phyloP scores from a whole-genome alignment of 192 early-diverging fungal species.

The Coemansia sp. region DNA sequence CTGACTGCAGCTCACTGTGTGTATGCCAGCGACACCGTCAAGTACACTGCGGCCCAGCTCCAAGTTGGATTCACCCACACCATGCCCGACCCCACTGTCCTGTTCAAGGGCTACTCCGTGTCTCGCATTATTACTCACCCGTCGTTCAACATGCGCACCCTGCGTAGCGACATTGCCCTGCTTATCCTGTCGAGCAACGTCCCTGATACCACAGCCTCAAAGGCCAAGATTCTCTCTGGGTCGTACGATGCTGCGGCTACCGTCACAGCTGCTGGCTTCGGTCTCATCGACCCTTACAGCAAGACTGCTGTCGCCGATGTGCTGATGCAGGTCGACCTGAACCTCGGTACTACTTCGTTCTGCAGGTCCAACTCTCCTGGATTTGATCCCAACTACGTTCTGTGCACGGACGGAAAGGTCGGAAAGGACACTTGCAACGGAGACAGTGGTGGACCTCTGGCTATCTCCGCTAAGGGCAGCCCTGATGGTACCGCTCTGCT shows the following conservation, averaged over 20 bases:
- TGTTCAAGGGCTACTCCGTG: conserved; percentile 30
- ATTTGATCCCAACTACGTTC: conserved; percentile 16
- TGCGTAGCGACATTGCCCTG: conserved; percentile 46
- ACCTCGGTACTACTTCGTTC: conserved; percentile 4
- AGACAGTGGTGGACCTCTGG: conserved; percentile 52
- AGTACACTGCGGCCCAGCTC: conserved; percentile 22
- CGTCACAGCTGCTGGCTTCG: conserved; percentile 47
- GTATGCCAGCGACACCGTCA: conserved; percentile 1
- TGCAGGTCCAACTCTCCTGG: conserved; percentile 23
- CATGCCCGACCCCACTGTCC: conserved; percentile 18
- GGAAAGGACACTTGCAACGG: conserved; percentile 55
- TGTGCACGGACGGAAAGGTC: conserved; percentile 49
- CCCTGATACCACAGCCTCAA: conserved; percentile 9
- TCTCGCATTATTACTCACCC: conserved; percentile 31
- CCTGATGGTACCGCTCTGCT: conserved; percentile 22
- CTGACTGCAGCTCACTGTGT: conserved; percentile 58
- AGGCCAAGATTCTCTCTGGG: conserved; percentile 35
- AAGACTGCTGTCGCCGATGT: conserved; percentile 9
- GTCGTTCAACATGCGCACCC: conserved; percentile 22
- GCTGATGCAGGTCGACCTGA: conserved; percentile 48
- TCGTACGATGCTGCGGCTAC: conserved; percentile 18
- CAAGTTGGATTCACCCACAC: conserved; percentile 33
- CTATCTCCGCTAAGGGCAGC: conserved; percentile 22
- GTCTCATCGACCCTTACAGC: conserved; percentile 32
- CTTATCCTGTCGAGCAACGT: conserved; percentile 32